These are phyloP conservation scores for Petrea volubilis DNA, from an alignment of 257 asterid genomes.

Conservation along the genomic window DNA sequence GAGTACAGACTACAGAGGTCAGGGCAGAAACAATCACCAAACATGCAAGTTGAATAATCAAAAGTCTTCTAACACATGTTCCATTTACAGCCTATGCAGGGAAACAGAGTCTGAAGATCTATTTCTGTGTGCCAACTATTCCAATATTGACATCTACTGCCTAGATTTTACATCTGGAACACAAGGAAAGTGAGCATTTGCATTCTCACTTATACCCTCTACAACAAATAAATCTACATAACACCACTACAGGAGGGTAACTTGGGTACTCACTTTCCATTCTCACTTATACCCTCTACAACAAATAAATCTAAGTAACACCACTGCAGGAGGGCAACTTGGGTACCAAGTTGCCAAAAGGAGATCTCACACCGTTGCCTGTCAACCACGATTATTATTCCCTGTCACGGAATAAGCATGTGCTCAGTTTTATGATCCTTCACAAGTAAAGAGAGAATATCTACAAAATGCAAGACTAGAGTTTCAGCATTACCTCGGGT, in stretches of 20 bases:
- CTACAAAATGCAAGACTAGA: not conserved
- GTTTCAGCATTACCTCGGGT: constrained; percentile 42
- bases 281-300: constrained; percentile 34
- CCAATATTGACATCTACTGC: constrained; percentile 55
- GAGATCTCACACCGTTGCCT: constrained; percentile 21
- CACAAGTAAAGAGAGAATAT: not conserved
- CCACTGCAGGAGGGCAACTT: constrained; percentile 21
- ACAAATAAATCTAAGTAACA: constrained; percentile 43
- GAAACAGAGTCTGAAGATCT: constrained; percentile 4
- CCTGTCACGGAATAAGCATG: constrained; percentile 36
- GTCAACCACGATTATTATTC: constrained; percentile 32
- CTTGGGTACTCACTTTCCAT: constrained; percentile 32
- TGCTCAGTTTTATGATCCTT: not conserved
- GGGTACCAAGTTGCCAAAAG: constrained; percentile 27
- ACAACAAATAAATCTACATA: constrained; percentile 42
- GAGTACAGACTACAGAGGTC: not conserved
- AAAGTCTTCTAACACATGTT: constrained; percentile 24
- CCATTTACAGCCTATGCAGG: constrained; percentile 31
- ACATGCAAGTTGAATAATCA: constrained; percentile 18
- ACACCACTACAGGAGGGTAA: constrained; percentile 22
- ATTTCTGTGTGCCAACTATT: constrained; percentile 47
- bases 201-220: constrained; percentile 34
- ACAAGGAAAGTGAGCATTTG: constrained; percentile 35
- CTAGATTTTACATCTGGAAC: constrained; percentile 56
- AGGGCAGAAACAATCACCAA: not conserved